phyloP scores from a whole-genome alignment of 139 green algal species.

The Chlorella sp. region DNA sequence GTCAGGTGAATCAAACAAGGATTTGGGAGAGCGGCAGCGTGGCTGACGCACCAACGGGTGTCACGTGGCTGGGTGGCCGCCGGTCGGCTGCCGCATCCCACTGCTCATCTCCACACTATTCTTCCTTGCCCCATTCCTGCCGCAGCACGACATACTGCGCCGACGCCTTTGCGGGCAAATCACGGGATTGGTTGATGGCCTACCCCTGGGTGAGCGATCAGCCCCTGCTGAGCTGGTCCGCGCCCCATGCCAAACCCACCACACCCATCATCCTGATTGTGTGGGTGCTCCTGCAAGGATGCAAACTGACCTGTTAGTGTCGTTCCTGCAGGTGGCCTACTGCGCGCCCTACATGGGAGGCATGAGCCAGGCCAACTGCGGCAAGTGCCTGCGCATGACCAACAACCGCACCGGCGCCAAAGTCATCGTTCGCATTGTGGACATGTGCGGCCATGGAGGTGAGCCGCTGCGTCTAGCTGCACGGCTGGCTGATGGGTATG shows the following conservation, averaged over 20 bases:
- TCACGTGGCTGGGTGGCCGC: background rate
- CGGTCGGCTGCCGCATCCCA: background rate
- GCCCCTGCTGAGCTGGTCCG: no score
- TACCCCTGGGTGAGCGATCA: conserved; percentile 14
- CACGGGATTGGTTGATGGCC: background rate
- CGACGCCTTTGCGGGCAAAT: background rate
- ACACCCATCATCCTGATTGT: no score
- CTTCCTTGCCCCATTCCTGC: background rate
- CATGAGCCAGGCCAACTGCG: conserved; percentile 16
- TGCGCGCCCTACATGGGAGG: conserved; percentile 6
- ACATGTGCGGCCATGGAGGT: conserved; percentile 19
- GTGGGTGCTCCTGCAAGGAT: no score
- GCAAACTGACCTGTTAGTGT: no score
- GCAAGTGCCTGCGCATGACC: conserved; percentile 19
- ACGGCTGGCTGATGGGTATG: background rate
- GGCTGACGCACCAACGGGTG: background rate
- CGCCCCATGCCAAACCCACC: no score
- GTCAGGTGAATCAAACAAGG: background rate
- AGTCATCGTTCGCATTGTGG: conserved; percentile 4
- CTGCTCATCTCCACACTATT: no score
- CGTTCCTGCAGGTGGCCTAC: conserved; percentile 1
- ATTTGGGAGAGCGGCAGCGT: background rate
- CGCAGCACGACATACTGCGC: conserved; percentile 24
- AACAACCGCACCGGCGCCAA: background rate
- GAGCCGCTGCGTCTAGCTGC: background rate